Base-by-base conservation (phyloP, 495 filamentous ascomycete genomes). In the Glonium stellatum region DNA sequence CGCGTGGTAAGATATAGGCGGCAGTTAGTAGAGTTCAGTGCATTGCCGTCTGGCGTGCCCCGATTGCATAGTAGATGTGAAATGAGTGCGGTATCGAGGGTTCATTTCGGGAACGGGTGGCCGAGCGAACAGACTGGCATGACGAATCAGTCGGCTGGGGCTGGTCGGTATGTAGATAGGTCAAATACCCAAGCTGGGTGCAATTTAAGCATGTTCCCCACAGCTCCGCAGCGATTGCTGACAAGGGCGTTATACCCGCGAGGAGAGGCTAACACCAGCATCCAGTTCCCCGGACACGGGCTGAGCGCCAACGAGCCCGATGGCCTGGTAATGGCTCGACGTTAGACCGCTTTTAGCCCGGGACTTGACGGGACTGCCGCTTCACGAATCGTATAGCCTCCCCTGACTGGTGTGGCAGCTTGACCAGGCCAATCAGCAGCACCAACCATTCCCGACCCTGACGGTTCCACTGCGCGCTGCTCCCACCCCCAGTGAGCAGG, bases 271-370 rank as follows among this genome's bases (percentile, higher is more conserved):
- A 58, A 53, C 60, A 63, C 51, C 39, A 58, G 51, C 54, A 49
- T 54, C 64, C 64, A 63, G 50, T 22, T 53, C 57, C 63, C 55
- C 65, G 65, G 65, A 60, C 25, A 58, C 65, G 63, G 60, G 64
- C 64, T 57, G 35, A 50, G 51, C 54, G 50, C 41, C 47, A 22
- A 6, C 15, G 59, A 27, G 37, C 60, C 65, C 61, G 65, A 54
- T 47, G 37, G 19, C 49, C 4, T 61, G 65, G 60, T 36, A 61
- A 52, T 31, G 65, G 65, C 65, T 41, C 56, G 23, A 22, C 18
- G 51, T 27, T 55, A 58, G 48, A 13, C 65, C 44, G n/a, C 25
- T 58, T 63, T 31, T 42, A 57, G 31, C 48, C 53, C 61, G 46
- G 57, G 49, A 55, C 54, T 48, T 36, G 22, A 36, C 50, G 59